These are phyloP conservation scores for Claviceps sorghi DNA, from an alignment of 2,329 filamentous ascomycete species.

Conservation along the genomic window DNA sequence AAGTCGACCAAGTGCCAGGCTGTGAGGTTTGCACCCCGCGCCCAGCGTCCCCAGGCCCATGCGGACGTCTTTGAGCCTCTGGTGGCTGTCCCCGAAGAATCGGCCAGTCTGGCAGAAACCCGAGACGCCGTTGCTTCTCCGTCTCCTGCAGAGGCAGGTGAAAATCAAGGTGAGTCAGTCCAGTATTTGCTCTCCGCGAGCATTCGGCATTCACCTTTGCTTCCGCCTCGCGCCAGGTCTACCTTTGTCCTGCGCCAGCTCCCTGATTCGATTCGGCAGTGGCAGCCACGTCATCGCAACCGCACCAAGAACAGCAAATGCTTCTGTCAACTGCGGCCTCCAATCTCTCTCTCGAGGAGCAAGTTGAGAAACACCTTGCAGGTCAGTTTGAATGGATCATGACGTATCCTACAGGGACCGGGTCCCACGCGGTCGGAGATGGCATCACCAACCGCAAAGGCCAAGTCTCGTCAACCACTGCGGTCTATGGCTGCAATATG, in stretches of 20 bases:
- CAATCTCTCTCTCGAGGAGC: slow-evolving; percentile 7
- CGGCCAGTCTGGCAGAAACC: slow-evolving; percentile 4
- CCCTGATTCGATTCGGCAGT: background rate
- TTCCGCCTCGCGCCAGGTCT: background rate
- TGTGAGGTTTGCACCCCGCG: slow-evolving; percentile 10
- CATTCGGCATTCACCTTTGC: background rate
- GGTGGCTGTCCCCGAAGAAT: slow-evolving; percentile 18
- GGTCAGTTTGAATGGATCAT: slow-evolving; percentile 38
- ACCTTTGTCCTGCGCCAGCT: background rate
- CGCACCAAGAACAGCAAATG: background rate
- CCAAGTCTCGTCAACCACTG: background rate
- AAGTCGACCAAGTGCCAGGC: slow-evolving; percentile 6
- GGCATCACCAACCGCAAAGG: slow-evolving; percentile 4
- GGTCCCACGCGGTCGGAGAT: slow-evolving; percentile 10
- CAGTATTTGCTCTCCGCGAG: background rate
- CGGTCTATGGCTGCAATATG: slow-evolving; percentile 37
- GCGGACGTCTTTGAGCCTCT: slow-evolving; percentile 21
- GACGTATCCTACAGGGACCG: slow-evolving; percentile 20
- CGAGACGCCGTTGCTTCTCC: background rate
- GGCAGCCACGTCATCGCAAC: background rate
- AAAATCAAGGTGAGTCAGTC: background rate
- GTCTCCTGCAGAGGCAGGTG: background rate
- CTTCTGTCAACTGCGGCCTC: background rate
- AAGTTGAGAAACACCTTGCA: slow-evolving; percentile 28
- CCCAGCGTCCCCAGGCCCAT: slow-evolving; percentile 17